These are phyloP conservation scores for Colletotrichum tanaceti DNA, from an alignment of 2,329 filamentous ascomycete genomes.

Conservation along the genomic window DNA sequence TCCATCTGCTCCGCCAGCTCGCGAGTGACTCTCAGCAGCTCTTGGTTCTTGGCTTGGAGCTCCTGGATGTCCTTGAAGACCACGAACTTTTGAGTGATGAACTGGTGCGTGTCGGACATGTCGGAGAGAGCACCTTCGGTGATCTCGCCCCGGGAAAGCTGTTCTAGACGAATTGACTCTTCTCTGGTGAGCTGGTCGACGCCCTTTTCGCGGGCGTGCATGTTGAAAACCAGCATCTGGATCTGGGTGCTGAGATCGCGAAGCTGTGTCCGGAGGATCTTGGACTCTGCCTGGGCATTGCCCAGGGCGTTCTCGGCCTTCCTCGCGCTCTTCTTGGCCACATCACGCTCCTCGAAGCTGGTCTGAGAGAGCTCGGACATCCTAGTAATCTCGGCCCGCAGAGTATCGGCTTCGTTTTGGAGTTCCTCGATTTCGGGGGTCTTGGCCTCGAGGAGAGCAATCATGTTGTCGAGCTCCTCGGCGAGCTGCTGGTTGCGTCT, in stretches of 20 bases:
- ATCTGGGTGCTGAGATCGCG: slow-evolving; percentile 91
- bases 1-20: slow-evolving; percentile 91
- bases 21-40: slow-evolving; percentile 83
- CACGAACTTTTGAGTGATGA: slow-evolving; percentile 91
- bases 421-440: slow-evolving; percentile 90
- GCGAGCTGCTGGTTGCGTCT: slow-evolving; percentile 79
- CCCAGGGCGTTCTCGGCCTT: slow-evolving; percentile 81
- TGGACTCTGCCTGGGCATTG: slow-evolving; percentile 73
- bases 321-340: slow-evolving; percentile 79
- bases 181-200: slow-evolving; percentile 76
- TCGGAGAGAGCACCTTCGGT: slow-evolving; percentile 77
- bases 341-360: slow-evolving; percentile 82
- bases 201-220: slow-evolving; percentile 84
- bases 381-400: slow-evolving; percentile 83
- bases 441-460: slow-evolving; percentile 85
- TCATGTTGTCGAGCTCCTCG: slow-evolving; percentile 84
- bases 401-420: slow-evolving; percentile 80
- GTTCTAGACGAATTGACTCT: slow-evolving; percentile 80
- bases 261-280: slow-evolving; percentile 85
- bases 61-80: slow-evolving; percentile 88
- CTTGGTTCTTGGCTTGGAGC: slow-evolving; percentile 87
- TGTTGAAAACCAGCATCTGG: slow-evolving; percentile 89
- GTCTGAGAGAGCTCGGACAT: slow-evolving; percentile 88
- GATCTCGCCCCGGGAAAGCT: slow-evolving; percentile 80
- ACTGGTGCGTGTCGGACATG: slow-evolving; percentile 84